phyloP scores from a whole-genome alignment of 2,329 filamentous ascomycete species.

The Fusarium dimerum region DNA sequence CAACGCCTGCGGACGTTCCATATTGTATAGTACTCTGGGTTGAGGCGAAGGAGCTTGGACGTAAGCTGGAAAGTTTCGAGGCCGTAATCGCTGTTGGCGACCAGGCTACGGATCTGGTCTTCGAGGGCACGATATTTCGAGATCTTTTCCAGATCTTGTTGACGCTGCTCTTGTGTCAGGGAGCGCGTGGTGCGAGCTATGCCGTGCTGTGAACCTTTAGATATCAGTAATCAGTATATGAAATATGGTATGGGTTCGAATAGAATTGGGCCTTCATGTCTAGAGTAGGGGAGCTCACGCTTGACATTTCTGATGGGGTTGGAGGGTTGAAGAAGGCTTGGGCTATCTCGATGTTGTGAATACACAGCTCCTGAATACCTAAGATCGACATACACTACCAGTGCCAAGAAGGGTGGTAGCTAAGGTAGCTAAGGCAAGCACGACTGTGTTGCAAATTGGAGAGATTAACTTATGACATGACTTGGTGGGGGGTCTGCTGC shows the following conservation, averaged over 20 bases:
- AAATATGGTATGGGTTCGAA: neutral
- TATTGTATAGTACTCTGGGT: constrained; percentile 88
- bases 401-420: neutral
- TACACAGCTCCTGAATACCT: neutral
- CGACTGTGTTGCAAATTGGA: no score
- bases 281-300: constrained; percentile 15
- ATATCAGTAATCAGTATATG: constrained; percentile 27
- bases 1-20: constrained; percentile 84
- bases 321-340: neutral
- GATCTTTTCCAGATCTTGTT: constrained; percentile 75
- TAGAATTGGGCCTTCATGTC: neutral
- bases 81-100: constrained; percentile 48
- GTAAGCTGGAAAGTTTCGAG: constrained; percentile 65
- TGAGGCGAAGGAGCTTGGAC: constrained; percentile 71
- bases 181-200: constrained; percentile 66
- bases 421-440: no score
- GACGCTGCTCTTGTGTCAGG: constrained; percentile 68
- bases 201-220: constrained; percentile 66
- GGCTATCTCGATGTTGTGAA: neutral
- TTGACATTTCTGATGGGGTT: constrained; percentile 18
- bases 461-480: no score
- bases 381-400: constrained; percentile 14
- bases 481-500: no score
- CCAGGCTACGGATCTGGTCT: constrained; percentile 55
- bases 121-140: constrained; percentile 73